Evolutionary conservation across 2,329 filamentous ascomycete species (phyloP), one percentile per base, ranked within the genome.

Genomic region (Penicillium sp.): DNA sequence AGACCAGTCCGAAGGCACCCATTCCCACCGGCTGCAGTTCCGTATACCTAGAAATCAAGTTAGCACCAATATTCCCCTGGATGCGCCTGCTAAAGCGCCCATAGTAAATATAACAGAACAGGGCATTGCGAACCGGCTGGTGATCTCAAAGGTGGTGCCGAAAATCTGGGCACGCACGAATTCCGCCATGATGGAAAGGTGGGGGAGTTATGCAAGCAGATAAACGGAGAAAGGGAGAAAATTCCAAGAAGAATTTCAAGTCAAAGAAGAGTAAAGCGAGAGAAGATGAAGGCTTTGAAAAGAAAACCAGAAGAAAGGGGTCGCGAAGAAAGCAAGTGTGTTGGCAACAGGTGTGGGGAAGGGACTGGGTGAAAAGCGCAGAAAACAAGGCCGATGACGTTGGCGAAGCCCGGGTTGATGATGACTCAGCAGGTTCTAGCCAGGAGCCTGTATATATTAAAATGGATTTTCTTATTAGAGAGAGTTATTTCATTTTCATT

Each of bases 121-220:
- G 13, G 39, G 58, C 27, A 35, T 44, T 58, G 58, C 72, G 62
- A 86, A 97, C 92, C 94, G 90, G 79, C 93, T 97, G 69, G 94
- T 99, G 80, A 97, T 97, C 86, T 99, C 94, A 76, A 99, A 99
- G 70, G 94, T 97, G 62, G 94, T 99, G 76, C 94, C 94, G 75
- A 99, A 99, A 78, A 99, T 97, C 85, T 97, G 93, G 75, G 93
- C 93, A 80, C 94, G 90, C 75, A 99, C 91, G 79, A 99, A 99
- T 84, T 99, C 94, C 77, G 94, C 94, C 94, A 99, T 97, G 77
- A 74, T 88, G 85, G 58, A 57, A 23, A 35, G 29, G 29, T 3
- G 8, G 2, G 29, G 19, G 27, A 27, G 41, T 25, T 25, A 48
- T 19, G 35, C 35, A 21, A n/a, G 17, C 23, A 31, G 25, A 64